A percentile compares a stretch with the other conserved stretches of the same genome.
phyloP scores from a whole-genome alignment of 306 rosid genomes.

The Medicago lupulina region DNA sequence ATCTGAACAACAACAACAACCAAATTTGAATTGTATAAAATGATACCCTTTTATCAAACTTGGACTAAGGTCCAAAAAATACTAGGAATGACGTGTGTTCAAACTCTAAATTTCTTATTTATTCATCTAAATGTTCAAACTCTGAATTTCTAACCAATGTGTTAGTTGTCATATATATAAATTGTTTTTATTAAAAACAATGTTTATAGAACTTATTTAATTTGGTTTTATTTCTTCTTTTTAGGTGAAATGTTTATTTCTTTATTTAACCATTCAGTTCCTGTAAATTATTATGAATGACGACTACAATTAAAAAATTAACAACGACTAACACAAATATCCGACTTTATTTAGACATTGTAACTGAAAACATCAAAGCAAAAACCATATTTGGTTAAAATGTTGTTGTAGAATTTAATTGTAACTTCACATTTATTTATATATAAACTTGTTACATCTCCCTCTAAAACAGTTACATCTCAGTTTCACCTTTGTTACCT shows the following conservation, averaged over 20 bases:
- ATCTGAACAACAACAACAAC: no score
- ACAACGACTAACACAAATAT: slow-evolving; percentile 7
- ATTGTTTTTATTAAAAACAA: no score
- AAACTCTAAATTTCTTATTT: no score
- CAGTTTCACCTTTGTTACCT: background rate
- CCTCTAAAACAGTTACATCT: background rate
- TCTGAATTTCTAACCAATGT: no score
- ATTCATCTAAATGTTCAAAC: no score
- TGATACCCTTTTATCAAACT: no score
- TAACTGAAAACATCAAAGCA: slow-evolving; percentile 35
- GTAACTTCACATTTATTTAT: background rate
- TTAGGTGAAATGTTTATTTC: no score
- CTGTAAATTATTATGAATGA: background rate
- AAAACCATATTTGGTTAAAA: slow-evolving; percentile 39
- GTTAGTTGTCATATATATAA: no score
- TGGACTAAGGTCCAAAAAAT: no score
- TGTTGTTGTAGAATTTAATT: background rate
- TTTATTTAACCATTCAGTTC: slow-evolving; percentile 16
- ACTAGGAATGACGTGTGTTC: no score
- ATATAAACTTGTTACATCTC: slow-evolving; percentile 14
- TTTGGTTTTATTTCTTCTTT: background rate
- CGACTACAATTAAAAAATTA: slow-evolving; percentile 13
- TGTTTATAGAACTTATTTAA: background rate
- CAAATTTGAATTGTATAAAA: no score
- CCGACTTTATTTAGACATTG: slow-evolving; percentile 30